phyloP scores from a whole-genome alignment of 495 filamentous ascomycete species.

The Pyrenula massariospora region DNA sequence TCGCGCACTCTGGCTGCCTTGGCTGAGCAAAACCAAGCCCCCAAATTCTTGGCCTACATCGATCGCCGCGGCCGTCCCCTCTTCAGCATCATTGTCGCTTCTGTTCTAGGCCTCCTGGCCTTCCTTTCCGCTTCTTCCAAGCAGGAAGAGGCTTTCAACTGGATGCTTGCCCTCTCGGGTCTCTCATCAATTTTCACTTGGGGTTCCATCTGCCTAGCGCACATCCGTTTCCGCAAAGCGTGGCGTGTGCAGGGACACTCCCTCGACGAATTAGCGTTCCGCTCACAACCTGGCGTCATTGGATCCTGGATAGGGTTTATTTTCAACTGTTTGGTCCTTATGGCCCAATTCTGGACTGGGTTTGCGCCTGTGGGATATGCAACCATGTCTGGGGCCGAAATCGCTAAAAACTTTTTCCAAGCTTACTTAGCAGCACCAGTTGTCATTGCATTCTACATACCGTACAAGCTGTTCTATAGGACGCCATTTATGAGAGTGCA shows the following conservation, averaged over 20 bases:
- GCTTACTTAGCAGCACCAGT: conserved; percentile 78
- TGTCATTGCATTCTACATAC: conserved; percentile 61
- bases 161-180: conserved; percentile 85
- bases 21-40: conserved; percentile 77
- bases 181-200: conserved; percentile 89
- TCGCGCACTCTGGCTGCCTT: conserved; percentile 79
- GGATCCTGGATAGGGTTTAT: conserved; percentile 77
- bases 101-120: conserved; percentile 59
- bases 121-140: conserved; percentile 62
- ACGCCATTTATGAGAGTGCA: conserved; percentile 52
- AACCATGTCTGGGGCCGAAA: conserved; percentile 22
- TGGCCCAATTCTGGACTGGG: conserved; percentile 91
- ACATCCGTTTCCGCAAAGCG: conserved; percentile 83
- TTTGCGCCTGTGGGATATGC: conserved; percentile 61
- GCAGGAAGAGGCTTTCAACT: conserved; percentile 58
- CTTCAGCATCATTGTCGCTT: conserved; percentile 57
- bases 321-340: conserved; percentile 70
- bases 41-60: conserved; percentile 64
- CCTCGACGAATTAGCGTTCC: conserved; percentile 68
- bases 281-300: conserved; percentile 63
- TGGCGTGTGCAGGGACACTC: conserved; percentile 61
- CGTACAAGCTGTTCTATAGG: conserved; percentile 65
- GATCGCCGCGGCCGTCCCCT: conserved; percentile 76
- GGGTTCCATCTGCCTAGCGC: conserved; percentile 76
- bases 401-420: conserved; percentile 57